These are phyloP conservation scores for Suillus variegatus DNA, from an alignment of 768 basidiomycete genomes.

Conservation along the genomic window DNA sequence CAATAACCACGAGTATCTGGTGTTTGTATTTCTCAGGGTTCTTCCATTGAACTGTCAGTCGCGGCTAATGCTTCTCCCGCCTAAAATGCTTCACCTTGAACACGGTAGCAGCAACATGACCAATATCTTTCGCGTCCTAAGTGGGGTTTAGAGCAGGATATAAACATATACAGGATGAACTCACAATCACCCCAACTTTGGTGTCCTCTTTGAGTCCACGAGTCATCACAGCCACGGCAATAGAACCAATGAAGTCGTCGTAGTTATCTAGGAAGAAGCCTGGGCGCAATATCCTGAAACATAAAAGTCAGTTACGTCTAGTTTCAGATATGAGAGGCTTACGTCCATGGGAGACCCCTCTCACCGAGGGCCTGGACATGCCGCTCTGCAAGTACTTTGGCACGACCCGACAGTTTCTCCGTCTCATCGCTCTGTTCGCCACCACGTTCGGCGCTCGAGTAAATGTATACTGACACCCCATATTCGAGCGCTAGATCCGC, in stretches of 20 bases:
- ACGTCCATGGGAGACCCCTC: constrained; percentile 41
- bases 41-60: constrained; percentile 16
- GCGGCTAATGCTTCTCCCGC: not conserved
- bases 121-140: constrained; percentile 37
- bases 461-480: constrained; percentile 36
- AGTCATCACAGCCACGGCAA: constrained; percentile 36
- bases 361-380: constrained; percentile 33
- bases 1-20: constrained; percentile 29
- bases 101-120: constrained; percentile 34
- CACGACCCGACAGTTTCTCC: constrained; percentile 27
- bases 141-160: constrained; percentile 2
- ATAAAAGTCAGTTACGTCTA: not conserved
- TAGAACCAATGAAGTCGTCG: constrained; percentile 34
- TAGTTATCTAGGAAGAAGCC: constrained; percentile 49
- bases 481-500: constrained; percentile 40
- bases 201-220: constrained; percentile 35
- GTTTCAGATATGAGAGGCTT: constrained; percentile 14
- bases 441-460: constrained; percentile 41
- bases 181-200: constrained; percentile 36
- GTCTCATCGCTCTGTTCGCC: constrained; percentile 34
- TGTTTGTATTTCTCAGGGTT: constrained; percentile 24
- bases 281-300: constrained; percentile 39
- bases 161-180: constrained; percentile 11
- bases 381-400: constrained; percentile 40
- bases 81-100: constrained; percentile 25